These are phyloP conservation scores for Butyriboletus loyo DNA, from an alignment of 768 basidiomycete genomes.

Conservation along the genomic window DNA sequence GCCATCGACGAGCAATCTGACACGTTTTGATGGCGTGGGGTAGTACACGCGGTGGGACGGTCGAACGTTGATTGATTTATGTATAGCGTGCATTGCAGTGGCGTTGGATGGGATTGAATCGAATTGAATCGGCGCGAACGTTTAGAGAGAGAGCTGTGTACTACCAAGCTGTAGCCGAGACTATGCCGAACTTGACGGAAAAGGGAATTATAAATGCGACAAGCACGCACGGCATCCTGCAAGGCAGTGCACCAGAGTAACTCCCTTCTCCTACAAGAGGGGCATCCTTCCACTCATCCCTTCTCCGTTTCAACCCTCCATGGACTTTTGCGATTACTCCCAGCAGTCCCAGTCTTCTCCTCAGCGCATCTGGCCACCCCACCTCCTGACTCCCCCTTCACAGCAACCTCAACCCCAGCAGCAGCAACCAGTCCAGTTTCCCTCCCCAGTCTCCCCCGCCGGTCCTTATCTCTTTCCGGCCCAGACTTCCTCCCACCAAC, in stretches of 20 bases:
- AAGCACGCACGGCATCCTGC: constrained; percentile 3
- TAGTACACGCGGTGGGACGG: constrained; percentile 3
- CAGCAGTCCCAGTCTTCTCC: constrained; percentile 36
- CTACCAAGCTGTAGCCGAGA: constrained; percentile 19
- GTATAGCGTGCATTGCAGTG: neutral
- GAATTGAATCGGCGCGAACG: constrained; percentile 1
- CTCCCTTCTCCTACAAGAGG: constrained; percentile 14
- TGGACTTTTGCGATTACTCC: constrained; percentile 30
- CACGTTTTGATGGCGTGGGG: constrained; percentile 29
- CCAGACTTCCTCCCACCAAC: constrained; percentile 13
- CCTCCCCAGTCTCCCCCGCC: constrained; percentile 25
- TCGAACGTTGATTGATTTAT: neutral
- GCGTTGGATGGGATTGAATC: constrained; percentile 1
- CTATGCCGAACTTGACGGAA: constrained; percentile 1
- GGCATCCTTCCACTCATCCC: neutral
- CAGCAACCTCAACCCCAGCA: neutral
- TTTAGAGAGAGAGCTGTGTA: neutral
- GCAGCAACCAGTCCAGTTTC: constrained; percentile 14
- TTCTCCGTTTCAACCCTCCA: neutral
- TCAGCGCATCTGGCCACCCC: constrained; percentile 22
- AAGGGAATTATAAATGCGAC: constrained; percentile 1
- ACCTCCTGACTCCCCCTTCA: constrained; percentile 10
- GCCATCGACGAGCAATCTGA: constrained; percentile 2
- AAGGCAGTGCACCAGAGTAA: constrained; percentile 14
- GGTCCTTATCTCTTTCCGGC: constrained; percentile 19